phyloP scores from a whole-genome alignment of 176 grass and related monocot species.

The Zoysia pacifica region DNA sequence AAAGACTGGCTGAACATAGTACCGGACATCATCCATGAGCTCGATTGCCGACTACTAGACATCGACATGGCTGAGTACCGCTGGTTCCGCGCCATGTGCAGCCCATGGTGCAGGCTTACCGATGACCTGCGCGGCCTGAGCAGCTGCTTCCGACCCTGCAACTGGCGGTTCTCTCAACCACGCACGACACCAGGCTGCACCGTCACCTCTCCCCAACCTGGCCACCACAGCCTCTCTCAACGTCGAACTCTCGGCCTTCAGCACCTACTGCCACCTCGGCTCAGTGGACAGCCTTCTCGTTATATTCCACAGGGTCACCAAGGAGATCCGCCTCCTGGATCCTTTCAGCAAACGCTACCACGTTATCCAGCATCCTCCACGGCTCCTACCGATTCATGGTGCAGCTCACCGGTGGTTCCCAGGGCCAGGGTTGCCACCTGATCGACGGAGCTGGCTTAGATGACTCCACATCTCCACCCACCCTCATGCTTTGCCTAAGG shows the following conservation, averaged over 20 bases:
- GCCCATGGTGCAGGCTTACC: no score
- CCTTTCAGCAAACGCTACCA: not conserved
- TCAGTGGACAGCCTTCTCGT: not conserved
- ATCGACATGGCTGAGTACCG: no score
- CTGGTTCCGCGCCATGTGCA: no score
- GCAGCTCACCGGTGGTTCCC: not conserved
- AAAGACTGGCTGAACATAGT: no score
- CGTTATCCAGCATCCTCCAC: not conserved
- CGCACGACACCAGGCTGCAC: not conserved
- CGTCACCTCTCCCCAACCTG: not conserved
- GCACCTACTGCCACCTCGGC: not conserved
- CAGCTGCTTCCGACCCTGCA: constrained; percentile 7
- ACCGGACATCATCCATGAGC: no score
- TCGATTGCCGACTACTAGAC: no score
- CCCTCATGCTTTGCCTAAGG: not conserved
- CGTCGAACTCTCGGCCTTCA: not conserved
- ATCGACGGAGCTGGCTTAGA: not conserved
- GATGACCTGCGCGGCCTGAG: not conserved
- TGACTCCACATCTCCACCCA: not conserved
- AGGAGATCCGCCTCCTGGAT: not conserved
- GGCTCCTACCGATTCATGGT: no score
- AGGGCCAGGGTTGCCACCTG: no score
- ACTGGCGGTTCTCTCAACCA: not conserved
- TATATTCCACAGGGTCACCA: not conserved
- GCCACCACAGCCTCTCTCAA: not conserved